Conservation (phyloP, 495 filamentous ascomycete species). For the Physcia stellaris region DNA sequence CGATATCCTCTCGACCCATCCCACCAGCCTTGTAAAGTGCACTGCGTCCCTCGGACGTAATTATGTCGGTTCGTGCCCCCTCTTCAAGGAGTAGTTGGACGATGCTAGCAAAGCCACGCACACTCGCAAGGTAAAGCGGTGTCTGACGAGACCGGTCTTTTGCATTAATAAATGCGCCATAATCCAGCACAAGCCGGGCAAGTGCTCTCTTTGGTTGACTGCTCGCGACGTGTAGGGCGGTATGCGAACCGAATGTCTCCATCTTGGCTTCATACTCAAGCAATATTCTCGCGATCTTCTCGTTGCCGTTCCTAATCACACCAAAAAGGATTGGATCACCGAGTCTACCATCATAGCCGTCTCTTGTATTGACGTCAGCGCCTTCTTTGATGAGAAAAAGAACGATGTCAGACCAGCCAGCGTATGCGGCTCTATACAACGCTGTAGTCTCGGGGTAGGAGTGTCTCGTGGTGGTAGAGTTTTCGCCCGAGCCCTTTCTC, state of each 20-base stretch:
- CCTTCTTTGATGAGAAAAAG: neutral
- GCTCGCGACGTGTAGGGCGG: neutral
- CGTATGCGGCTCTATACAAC: neutral
- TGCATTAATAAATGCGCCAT: neutral
- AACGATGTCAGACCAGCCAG: neutral
- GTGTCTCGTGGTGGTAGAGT: neutral
- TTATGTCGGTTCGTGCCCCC: neutral
- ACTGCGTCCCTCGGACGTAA: neutral
- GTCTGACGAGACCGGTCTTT: neutral
- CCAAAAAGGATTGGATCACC: neutral
- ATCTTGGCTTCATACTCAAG: neutral
- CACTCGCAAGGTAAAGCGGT: neutral
- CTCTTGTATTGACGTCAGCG: neutral
- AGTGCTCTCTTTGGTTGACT: neutral
- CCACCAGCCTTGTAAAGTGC: conserved; percentile 1
- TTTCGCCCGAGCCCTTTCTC: neutral
- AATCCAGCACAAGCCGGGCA: neutral
- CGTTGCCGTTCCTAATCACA: neutral
- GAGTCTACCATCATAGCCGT: neutral
- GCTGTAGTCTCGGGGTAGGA: neutral
- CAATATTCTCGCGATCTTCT: neutral
- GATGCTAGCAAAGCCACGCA: neutral
- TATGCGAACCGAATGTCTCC: neutral
- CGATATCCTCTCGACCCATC: neutral
- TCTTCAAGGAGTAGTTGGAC: neutral